Evolutionary conservation across 2,329 filamentous ascomycete genomes (phyloP), one percentile per base, ranked within the genome.

Genomic region (Fusarium denticulatum): DNA sequence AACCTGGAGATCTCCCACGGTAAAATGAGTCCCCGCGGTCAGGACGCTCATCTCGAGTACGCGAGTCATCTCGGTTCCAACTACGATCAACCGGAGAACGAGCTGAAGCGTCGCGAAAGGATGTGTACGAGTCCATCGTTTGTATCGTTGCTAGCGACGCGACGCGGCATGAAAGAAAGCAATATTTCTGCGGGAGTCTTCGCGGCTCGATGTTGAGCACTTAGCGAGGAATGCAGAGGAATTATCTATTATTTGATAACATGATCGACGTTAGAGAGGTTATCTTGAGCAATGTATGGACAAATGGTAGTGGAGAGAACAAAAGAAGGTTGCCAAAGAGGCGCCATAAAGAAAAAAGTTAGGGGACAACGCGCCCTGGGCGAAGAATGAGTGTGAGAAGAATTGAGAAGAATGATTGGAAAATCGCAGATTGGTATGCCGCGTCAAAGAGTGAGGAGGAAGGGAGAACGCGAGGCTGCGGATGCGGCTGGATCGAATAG

Each of bases 1-100:
- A 87, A 94, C 92, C 91, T 81, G 92, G 92, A 76, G 92, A 94
- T 80, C 92, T 88, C 69, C 88, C 88, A 67, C 91, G 88, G 76
- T 92, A 91, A 72, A 91, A 91, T 46, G 84, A 86, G 77, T 93
- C 90, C 55, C 85, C 84, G 68, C 88, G 84, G 24, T 77, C 76
- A 16, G 65, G 45, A n/a, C 70, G 70, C 36, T 89, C 87, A 12
- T 88, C 86, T 76, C 88, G 87, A 39, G 74, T 78, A 72, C 88
- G 83, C 30, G 81, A 81, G 26, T 90, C 89, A 60, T 90, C 88
- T 56, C 88, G 87, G 46, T 78, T 82, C 87, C 88, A 89, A 46
- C 80, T 83, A 64, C 88, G 86, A 60, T 89, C 87, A 52, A 79
- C 81, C 6, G 89, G 88, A 34, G 88, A 90, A 43, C 88, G 86